Percentiles rank a stretch among this genome's conserved stretches.
Evolutionary conservation across 192 early-diverging fungal genomes (phyloP).

Genomic region (Backusella tarrabulga): DNA sequence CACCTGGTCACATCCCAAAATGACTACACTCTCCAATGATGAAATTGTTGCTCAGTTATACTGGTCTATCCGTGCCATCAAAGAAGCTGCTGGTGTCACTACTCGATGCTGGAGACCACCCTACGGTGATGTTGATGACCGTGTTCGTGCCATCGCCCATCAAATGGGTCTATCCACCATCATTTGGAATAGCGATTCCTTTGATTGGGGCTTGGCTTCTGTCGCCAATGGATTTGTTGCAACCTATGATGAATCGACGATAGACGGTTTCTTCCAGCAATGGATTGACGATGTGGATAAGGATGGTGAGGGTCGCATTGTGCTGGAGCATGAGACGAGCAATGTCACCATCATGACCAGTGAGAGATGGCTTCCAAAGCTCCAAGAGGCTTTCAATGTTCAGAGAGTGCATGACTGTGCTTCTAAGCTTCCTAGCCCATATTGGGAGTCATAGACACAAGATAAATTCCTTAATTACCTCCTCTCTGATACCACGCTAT

Average conservation of each 20-base stretch:
- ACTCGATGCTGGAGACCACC: conserved; percentile 62
- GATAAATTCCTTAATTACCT: neutral
- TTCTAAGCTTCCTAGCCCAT: conserved; percentile 34
- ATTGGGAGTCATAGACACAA: conserved; percentile 31
- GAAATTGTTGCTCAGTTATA: conserved; percentile 54
- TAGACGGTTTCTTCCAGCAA: conserved; percentile 20
- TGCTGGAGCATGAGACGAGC: conserved; percentile 43
- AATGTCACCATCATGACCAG: conserved; percentile 36
- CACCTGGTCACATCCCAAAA: conserved; percentile 58
- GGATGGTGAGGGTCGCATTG: conserved; percentile 37
- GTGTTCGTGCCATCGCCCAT: conserved; percentile 58
- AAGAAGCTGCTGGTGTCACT: conserved; percentile 41
- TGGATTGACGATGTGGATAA: conserved; percentile 23
- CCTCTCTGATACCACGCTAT: neutral
- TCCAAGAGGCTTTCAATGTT: conserved; percentile 37
- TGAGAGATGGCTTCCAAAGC: conserved; percentile 39
- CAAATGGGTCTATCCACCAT: conserved; percentile 48
- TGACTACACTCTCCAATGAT: conserved; percentile 45
- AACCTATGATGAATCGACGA: neutral
- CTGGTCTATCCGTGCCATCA: conserved; percentile 40
- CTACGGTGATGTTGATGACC: conserved; percentile 73
- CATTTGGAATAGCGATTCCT: conserved; percentile 30
- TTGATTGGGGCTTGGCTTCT: conserved; percentile 41
- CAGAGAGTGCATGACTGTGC: conserved; percentile 38
- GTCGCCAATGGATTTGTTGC: conserved; percentile 23